Evolutionary conservation across 106 monocot genomes (phyloP).

Genomic region (Dioscorea dumetorum): DNA sequence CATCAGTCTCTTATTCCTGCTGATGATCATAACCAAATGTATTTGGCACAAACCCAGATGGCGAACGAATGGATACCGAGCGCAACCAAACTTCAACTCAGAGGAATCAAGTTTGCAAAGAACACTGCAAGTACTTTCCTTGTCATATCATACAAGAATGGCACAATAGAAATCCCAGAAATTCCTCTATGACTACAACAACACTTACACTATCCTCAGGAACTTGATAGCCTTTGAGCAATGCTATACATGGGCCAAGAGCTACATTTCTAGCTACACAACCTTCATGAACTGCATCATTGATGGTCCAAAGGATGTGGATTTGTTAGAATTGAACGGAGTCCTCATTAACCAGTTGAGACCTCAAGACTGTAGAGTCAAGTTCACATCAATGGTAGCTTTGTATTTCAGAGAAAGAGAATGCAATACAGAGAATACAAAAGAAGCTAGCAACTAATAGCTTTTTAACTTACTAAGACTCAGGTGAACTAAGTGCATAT

Average conservation of each 20-base stretch:
- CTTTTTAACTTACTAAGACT: too few species aligned
- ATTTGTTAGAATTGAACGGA: neutral
- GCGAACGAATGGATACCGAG: slow-evolving; percentile 3
- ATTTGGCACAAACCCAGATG: neutral
- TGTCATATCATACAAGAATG: slow-evolving; percentile 17
- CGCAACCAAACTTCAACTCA: slow-evolving; percentile 10
- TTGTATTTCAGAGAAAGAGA: too few species aligned
- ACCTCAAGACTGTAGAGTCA: too few species aligned
- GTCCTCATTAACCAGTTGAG: slow-evolving; percentile 14
- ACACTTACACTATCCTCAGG: neutral
- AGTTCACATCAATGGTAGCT: too few species aligned
- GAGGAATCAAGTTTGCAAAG: slow-evolving; percentile 13
- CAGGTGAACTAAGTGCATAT: too few species aligned
- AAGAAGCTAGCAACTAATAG: too few species aligned
- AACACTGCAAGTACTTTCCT: slow-evolving; percentile 10
- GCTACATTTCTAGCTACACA: slow-evolving; percentile 11
- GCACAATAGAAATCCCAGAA: slow-evolving; percentile 18
- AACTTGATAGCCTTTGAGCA: slow-evolving; percentile 42
- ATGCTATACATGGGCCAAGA: slow-evolving; percentile 3
- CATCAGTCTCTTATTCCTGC: neutral
- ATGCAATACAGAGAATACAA: too few species aligned
- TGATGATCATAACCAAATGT: too few species aligned
- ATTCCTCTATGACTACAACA: slow-evolving; percentile 10
- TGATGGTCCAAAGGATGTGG: slow-evolving; percentile 13
- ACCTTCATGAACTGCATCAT: slow-evolving; percentile 23